A percentile compares a stretch with the other conserved stretches of the same genome.
phyloP scores from a whole-genome alignment of 164 flowering plant species.

The Santalum album region DNA sequence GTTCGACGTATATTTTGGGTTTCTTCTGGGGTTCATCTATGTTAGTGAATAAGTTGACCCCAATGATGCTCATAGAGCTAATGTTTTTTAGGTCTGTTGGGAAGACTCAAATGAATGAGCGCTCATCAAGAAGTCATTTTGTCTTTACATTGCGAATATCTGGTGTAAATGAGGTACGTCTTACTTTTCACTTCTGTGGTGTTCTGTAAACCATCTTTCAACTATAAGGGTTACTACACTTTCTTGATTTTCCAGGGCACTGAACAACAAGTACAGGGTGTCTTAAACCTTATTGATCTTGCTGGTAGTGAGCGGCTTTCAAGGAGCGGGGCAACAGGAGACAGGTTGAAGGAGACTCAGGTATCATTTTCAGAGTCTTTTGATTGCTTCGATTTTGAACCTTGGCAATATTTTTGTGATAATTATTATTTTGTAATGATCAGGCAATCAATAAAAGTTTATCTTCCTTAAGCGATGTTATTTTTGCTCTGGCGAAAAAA shows the following conservation, averaged over 20 bases:
- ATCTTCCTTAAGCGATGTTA: constrained; percentile 18
- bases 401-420: not conserved
- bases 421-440: not conserved
- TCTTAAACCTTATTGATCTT: constrained; percentile 18
- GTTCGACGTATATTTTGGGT: too few species aligned
- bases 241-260: constrained; percentile 9
- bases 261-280: constrained; percentile 18
- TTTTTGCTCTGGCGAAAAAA: constrained; percentile 17
- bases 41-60: not conserved
- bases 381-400: too few species aligned
- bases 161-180: constrained; percentile 15
- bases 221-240: too few species aligned
- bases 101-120: constrained; percentile 21
- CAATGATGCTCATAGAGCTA: not conserved
- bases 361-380: not conserved
- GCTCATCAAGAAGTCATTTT: constrained; percentile 24
- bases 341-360: constrained; percentile 19
- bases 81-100: constrained; percentile 16
- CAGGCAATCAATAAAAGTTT: constrained; percentile 20
- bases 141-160: constrained; percentile 20
- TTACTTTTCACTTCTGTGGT: not conserved
- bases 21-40: too few species aligned
- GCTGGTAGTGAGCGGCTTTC: constrained; percentile 25
- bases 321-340: constrained; percentile 18
- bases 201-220: too few species aligned